phyloP scores from a whole-genome alignment of 305 asterid genomes.

The Lippia alba region DNA sequence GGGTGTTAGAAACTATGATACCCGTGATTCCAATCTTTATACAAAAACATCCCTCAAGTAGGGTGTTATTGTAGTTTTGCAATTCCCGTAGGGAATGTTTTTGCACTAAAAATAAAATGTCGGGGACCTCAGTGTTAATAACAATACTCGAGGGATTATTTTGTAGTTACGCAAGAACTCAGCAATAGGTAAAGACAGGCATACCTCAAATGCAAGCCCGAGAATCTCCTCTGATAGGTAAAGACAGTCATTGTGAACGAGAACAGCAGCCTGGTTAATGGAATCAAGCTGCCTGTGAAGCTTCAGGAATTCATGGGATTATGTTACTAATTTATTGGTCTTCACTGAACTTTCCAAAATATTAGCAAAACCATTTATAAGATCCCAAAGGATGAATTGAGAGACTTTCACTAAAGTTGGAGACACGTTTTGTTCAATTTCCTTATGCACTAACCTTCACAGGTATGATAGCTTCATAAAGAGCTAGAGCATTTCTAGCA shows the following conservation, averaged over 20 bases:
- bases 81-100: too few species aligned
- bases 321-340: constrained; percentile 30
- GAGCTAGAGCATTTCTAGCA: constrained; percentile 83
- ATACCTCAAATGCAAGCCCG: constrained; percentile 95
- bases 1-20: too few species aligned
- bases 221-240: constrained; percentile 91
- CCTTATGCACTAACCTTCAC: constrained; percentile 75
- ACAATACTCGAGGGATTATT: too few species aligned
- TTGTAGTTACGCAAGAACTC: too few species aligned
- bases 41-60: too few species aligned
- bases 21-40: too few species aligned
- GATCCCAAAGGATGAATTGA: constrained; percentile 11
- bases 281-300: constrained; percentile 89
- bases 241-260: constrained; percentile 90
- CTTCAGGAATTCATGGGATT: constrained; percentile 56
- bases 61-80: too few species aligned
- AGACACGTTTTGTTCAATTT: constrained; percentile 22
- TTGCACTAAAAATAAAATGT: too few species aligned
- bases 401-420: constrained; percentile 11
- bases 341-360: constrained; percentile 9
- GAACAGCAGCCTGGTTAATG: constrained; percentile 90
- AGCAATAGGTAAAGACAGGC: constrained; percentile 15
- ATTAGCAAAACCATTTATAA: constrained; percentile 12
- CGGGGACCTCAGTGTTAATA: too few species aligned
- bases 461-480: constrained; percentile 88